Conservation (phyloP, 345 rosid species). For the Xanthoceras sorbifolium region DNA sequence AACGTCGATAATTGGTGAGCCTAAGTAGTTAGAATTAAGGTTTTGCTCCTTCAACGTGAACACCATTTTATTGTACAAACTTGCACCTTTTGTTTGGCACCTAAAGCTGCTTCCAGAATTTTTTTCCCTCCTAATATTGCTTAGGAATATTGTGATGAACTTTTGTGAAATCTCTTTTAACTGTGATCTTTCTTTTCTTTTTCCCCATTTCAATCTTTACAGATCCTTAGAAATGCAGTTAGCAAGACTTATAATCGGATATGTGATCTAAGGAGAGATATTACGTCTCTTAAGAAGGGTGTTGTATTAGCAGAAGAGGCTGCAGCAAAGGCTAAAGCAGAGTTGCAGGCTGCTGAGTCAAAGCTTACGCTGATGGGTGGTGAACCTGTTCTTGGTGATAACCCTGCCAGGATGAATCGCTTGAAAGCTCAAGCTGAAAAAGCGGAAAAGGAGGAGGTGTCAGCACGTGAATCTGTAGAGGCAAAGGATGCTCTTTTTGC, state of each 20-base stretch:
- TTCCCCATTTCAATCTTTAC: conserved; percentile 16
- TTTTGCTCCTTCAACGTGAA: background rate
- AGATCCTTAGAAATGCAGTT: conserved; percentile 93
- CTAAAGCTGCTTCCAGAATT: background rate
- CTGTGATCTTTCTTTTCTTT: conserved; percentile 11
- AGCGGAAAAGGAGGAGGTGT: conserved; percentile 63
- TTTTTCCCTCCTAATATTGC: background rate
- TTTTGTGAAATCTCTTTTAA: conserved; percentile 5
- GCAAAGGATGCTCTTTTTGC: conserved; percentile 92
- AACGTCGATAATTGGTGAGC: background rate
- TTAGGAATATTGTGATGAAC: background rate
- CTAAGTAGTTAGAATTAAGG: background rate
- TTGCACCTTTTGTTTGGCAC: background rate
- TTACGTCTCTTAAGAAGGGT: conserved; percentile 60
- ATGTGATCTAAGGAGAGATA: conserved; percentile 88
- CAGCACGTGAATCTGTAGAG: conserved; percentile 64
- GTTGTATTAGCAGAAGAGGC: conserved; percentile 71
- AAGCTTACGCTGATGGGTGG: conserved; percentile 84
- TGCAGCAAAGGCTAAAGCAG: conserved; percentile 67
- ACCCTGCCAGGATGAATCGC: conserved; percentile 77
- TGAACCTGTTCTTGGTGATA: conserved; percentile 91
- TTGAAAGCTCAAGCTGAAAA: conserved; percentile 69
- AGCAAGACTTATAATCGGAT: conserved; percentile 90
- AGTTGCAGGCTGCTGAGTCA: conserved; percentile 76
- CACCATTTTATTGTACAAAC: background rate